A percentile compares a stretch with the other conserved stretches of the same genome.
Conservation (phyloP, 768 basidiomycete genomes). For the Trametes gibbosa region DNA sequence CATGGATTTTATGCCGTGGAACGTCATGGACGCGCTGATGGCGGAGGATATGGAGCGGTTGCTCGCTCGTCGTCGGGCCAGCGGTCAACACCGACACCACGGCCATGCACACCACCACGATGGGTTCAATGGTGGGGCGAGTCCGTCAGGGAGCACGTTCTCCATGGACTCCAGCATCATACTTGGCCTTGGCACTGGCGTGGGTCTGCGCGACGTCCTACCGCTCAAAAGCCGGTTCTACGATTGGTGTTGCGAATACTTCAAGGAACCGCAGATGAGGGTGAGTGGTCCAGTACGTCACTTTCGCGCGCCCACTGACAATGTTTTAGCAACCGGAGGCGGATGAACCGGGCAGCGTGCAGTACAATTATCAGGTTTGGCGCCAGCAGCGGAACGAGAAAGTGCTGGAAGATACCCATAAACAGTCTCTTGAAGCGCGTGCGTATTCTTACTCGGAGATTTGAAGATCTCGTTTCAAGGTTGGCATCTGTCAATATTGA, state of each 20-base stretch:
- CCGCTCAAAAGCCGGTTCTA: constrained; percentile 91
- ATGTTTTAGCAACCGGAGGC: constrained; percentile 78
- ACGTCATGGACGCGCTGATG: constrained; percentile 86
- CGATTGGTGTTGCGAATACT: constrained; percentile 97
- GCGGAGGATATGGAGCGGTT: constrained; percentile 95
- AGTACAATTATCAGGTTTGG: constrained; percentile 96
- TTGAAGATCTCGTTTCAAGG: background rate
- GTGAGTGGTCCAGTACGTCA: constrained; percentile 38
- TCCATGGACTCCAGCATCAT: constrained; percentile 77
- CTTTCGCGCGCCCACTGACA: constrained; percentile 7
- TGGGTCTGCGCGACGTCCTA: constrained; percentile 78
- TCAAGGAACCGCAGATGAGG: constrained; percentile 98
- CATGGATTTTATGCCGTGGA: constrained; percentile 63
- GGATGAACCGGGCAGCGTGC: constrained; percentile 91
- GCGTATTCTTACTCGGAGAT: constrained; percentile 28
- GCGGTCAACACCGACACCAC: constrained; percentile 37
- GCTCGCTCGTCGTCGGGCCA: constrained; percentile 57
- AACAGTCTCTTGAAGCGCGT: constrained; percentile 77
- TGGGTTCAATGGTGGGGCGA: constrained; percentile 48
- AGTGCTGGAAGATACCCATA: constrained; percentile 63
- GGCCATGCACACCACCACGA: constrained; percentile 34
- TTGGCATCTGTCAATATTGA: background rate
- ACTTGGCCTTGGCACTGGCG: constrained; percentile 75
- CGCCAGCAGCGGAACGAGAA: constrained; percentile 87
- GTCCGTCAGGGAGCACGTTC: constrained; percentile 75